Base-by-base conservation (phyloP, 768 basidiomycete species). In the Panaeolus cyanescens region DNA sequence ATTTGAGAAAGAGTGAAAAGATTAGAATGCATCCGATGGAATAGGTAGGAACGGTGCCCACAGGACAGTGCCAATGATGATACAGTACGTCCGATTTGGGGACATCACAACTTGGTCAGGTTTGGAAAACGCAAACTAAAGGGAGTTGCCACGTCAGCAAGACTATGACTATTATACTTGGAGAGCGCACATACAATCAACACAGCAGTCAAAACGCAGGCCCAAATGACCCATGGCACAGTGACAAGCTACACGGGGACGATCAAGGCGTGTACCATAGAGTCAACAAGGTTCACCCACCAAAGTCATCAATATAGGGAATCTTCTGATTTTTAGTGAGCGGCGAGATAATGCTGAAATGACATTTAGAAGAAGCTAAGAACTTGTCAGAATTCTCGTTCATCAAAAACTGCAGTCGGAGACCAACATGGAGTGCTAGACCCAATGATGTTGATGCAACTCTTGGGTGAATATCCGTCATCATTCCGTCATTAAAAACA, bases 181-280 rank as follows among this genome's bases (percentile, higher is more conserved):
- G 12, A 7, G 15, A 4, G 0, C 9, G 8, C 32, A 40, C 72
- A 61, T 40, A 74, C 75, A n/a, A 72, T 37, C 15, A 75, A 50
- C 4, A 72, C 63, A 6, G 68, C 69, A 13, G 70, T 54, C 17
- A 70, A 65, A 15, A 72, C 59, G 5, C 55, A 65, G 12, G 65
- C 55, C 75, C 75, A 76, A 9, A 70, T 55, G 6, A 71, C 53
- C 73, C 75, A 76, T 2, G 73, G 73, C 22, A 67, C 40, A 13
- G 65, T 39, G 19, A 71, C 59, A 13, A 75, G 65, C 72, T 74
- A 32, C 5, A 28, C 19, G 15, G 31, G 4, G 12, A 13, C 2
- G n/a, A 6, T 36, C 10, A 58, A 50, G 8, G 20, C 4, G 4
- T 56, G 54, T n/a, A n/a, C n/a, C 12, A 3, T 5, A 31, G 1